Percentiles rank a stretch among this genome's conserved stretches.
phyloP scores from a whole-genome alignment of 2,329 filamentous ascomycete species.

The Diaporthe australafricana region DNA sequence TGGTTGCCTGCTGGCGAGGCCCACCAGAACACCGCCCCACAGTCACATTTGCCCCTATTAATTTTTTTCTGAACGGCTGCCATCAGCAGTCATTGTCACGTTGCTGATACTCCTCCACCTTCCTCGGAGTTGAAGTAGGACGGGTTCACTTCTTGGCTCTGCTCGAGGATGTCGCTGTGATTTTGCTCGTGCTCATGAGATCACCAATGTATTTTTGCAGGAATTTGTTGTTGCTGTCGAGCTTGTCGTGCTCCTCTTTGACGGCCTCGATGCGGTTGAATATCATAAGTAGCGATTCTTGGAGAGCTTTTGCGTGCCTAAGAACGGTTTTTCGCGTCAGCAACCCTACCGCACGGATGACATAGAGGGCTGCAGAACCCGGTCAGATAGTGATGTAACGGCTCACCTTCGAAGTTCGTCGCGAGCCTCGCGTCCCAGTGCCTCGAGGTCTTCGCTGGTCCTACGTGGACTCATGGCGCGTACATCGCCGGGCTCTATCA shows the following conservation, averaged over 20 bases:
- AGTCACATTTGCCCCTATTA: slow-evolving; percentile 24
- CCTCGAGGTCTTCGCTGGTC: slow-evolving; percentile 91
- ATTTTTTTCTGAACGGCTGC: slow-evolving; percentile 13
- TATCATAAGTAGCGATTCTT: slow-evolving; percentile 89
- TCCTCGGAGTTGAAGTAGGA: neutral
- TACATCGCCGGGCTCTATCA: slow-evolving; percentile 88
- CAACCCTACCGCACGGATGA: neutral
- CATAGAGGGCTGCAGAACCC: neutral
- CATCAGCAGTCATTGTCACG: neutral
- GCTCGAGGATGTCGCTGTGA: slow-evolving; percentile 66
- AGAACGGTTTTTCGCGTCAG: slow-evolving; percentile 37
- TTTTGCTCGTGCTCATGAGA: slow-evolving; percentile 87
- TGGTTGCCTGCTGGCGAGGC: slow-evolving; percentile 29
- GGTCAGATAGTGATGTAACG: neutral
- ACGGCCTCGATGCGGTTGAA: slow-evolving; percentile 96
- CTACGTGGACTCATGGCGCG: slow-evolving; percentile 93
- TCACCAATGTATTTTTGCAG: slow-evolving; percentile 98
- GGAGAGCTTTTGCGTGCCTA: slow-evolving; percentile 89
- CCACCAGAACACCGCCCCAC: slow-evolving; percentile 32
- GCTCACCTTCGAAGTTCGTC: slow-evolving; percentile 70
- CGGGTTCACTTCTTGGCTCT: slow-evolving; percentile 64
- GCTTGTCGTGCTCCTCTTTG: slow-evolving; percentile 93
- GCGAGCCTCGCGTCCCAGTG: slow-evolving; percentile 84
- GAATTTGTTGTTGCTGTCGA: slow-evolving; percentile 97
- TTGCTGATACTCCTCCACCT: slow-evolving; percentile 6